Conservation (phyloP, 2,329 filamentous ascomycete genomes). For the Aspergillus caelatus region DNA sequence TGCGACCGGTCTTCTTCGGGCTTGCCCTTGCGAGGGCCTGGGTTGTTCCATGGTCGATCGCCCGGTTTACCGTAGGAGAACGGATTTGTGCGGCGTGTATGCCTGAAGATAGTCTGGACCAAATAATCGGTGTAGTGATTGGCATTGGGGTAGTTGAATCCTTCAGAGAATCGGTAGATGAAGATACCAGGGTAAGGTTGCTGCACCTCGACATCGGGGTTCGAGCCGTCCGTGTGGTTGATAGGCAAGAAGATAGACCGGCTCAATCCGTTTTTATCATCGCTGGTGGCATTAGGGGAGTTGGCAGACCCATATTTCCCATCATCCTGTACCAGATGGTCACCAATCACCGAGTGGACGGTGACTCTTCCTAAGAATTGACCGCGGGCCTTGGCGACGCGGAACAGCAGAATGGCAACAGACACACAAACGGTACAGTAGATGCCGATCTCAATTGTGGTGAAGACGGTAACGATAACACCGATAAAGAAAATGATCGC, state of each 20-base stretch:
- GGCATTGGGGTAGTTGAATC: slow-evolving; percentile 95
- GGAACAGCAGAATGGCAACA: slow-evolving; percentile 76
- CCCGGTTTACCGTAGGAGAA: slow-evolving; percentile 66
- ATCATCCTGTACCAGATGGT: slow-evolving; percentile 70
- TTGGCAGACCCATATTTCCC: slow-evolving; percentile 62
- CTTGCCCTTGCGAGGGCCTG: slow-evolving; percentile 68
- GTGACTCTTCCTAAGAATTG: slow-evolving; percentile 81
- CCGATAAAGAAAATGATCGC: slow-evolving; percentile 91
- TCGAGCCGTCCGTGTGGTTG: slow-evolving; percentile 85
- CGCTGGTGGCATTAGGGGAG: slow-evolving; percentile 25
- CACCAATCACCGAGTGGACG: slow-evolving; percentile 80
- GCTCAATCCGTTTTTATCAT: slow-evolving; percentile 53
- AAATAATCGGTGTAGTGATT: slow-evolving; percentile 84
- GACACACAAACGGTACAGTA: slow-evolving; percentile 83
- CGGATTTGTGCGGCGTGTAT: slow-evolving; percentile 76
- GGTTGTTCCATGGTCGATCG: slow-evolving; percentile 94
- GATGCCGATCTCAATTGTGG: slow-evolving; percentile 86
- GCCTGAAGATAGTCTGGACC: slow-evolving; percentile 65
- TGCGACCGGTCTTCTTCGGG: slow-evolving; percentile 50
- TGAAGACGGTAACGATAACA: slow-evolving; percentile 86
- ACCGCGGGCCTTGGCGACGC: slow-evolving; percentile 79
- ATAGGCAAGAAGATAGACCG: slow-evolving; percentile 87
- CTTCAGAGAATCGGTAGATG: slow-evolving; percentile 92
- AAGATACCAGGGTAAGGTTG: slow-evolving; percentile 89
- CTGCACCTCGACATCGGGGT: slow-evolving; percentile 77